Evolutionary conservation across 23 red algal species (phyloP), one percentile per base, ranked within the genome.

Genomic region (Cyanidiococcus yangmingshanensis): DNA sequence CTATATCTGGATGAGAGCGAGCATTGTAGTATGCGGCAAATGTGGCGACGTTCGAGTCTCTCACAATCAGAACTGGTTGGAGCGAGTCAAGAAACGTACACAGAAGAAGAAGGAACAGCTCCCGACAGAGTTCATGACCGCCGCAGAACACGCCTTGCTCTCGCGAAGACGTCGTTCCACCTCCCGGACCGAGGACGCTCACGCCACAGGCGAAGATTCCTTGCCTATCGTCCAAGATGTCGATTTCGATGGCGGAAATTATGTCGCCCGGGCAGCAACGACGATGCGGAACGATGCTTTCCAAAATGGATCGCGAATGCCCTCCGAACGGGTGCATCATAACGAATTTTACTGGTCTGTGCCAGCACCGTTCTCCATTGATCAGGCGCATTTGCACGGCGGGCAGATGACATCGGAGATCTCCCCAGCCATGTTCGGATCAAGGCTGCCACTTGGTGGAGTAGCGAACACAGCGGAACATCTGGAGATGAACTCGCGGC

Each of bases 11-110:
- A 82, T 80, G 26, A 76, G 84, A 41, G 81, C 82, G 0, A 90
- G 57, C 39, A 79, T 84, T 34, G 91, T 90, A n/a, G 57, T 39
- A 35, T 95, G 91, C 68, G 80, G 82, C 41, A 84, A 86, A 0
- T 95, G 91, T 71, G 83, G 83, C 7, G 58, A 95, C 67, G 59
- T 87, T 12, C 40, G 85, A 24, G 82, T 39, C 36, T 90, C 82
- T 0, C 41, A 77, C 30, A 95, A 95, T 51, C 77, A 63, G 1
- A 81, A 95, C 67, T 95, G 91, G 91, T 54, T 95, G 1, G 86
- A 84, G 40, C 63, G 91, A 17, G 86, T 95, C 25, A 95, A 95
- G 75, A 33, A 33, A 32, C 86, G 91, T 35, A 84, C 82, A 26
- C 83, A 71, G 63, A 25, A 35, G n/a, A 25, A 35, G n/a, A 71